Conservation (phyloP, 2,329 filamentous ascomycete genomes). For the Ophiostoma angusticollis region DNA sequence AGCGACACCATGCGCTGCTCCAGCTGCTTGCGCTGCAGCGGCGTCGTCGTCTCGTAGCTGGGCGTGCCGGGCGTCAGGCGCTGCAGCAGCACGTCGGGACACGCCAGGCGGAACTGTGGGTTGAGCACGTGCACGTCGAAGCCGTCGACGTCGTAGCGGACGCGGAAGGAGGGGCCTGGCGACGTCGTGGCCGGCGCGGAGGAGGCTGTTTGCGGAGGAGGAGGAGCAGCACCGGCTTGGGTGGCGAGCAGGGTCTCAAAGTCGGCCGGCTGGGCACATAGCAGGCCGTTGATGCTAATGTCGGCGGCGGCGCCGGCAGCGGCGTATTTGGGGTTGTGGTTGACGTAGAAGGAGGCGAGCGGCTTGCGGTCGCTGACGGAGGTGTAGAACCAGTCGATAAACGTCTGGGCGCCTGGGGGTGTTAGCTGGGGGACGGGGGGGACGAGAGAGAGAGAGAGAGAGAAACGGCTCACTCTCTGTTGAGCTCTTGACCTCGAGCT, state of each 20-base stretch:
- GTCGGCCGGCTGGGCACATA: slow-evolving; percentile 46
- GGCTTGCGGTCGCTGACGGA: slow-evolving; percentile 50
- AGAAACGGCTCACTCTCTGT: slow-evolving; percentile 29
- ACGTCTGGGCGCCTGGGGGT: slow-evolving; percentile 55
- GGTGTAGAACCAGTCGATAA: slow-evolving; percentile 63
- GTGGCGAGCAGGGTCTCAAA: slow-evolving; percentile 57
- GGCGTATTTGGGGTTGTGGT: slow-evolving; percentile 39
- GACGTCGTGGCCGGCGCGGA: no score
- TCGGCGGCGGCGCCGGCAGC: slow-evolving; percentile 42
- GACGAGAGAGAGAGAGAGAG: not conserved
- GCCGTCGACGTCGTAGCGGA: slow-evolving; percentile 60
- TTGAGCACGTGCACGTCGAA: slow-evolving; percentile 72
- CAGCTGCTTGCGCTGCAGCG: slow-evolving; percentile 20
- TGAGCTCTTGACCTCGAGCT: slow-evolving; percentile 32
- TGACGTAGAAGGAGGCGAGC: slow-evolving; percentile 59
- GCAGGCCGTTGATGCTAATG: slow-evolving; percentile 70
- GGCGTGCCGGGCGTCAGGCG: slow-evolving; percentile 9
- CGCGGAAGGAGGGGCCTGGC: slow-evolving; percentile 12
- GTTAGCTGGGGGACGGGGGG: no score
- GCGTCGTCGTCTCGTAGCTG: slow-evolving; percentile 21
- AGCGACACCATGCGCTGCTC: slow-evolving; percentile 52
- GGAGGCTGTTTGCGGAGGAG: no score
- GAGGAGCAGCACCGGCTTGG: slow-evolving; percentile 33
- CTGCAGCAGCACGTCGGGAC: slow-evolving; percentile 31
- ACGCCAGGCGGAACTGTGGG: slow-evolving; percentile 45